Base-by-base conservation (phyloP, 257 asterid genomes). In the Plantago elongata region DNA sequence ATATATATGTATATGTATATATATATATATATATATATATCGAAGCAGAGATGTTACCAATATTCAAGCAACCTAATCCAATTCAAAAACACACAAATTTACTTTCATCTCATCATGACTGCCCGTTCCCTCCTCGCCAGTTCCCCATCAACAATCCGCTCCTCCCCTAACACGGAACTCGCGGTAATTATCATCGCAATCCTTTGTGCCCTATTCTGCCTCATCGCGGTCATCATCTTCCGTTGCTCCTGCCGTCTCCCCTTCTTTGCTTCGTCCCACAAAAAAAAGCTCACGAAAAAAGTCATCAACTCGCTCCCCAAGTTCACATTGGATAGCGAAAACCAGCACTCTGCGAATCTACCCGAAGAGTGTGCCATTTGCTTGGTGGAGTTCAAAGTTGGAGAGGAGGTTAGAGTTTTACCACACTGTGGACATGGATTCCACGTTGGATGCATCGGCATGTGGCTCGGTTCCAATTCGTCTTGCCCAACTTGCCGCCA, bases 391-490 rank as follows among this genome's bases (percentile, higher is more conserved):
- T 79, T 73, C 59, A 69, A 43, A 64, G 67, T 67, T 49, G 85
- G 82, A 37, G 85, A 79, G 34, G 79, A 76, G 29, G 22, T 79
- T 16, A 68, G 82, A 27, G 74, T 76, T 50, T 69, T 79, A 65
- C 85, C 82, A 3, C 78, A 74, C 67, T 79, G 85, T 62, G 85
- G 80, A 7, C 82, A 76, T 51, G 82, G 74, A 29, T 79, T 79
- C 16, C 85, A 79, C 73, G 80, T 74, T 0, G 65, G 15, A 17
- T 79, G 85, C 74, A 37, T 79, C 13, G 85, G 73, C 74, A 74
- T 65, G 62, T 79, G 82, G 85, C 80, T 79, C 0, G 62, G 61
- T 4, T 76, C 78, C 11, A 78, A 74, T 8, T 75, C 85, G 9
- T 73, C 85, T 17, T 79, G 85, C 9, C 85, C 85, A 5, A 73